These are phyloP conservation scores for Blastobotrys malaysiensis DNA, from an alignment of 1,139 yeast species.

Conservation along the genomic window DNA sequence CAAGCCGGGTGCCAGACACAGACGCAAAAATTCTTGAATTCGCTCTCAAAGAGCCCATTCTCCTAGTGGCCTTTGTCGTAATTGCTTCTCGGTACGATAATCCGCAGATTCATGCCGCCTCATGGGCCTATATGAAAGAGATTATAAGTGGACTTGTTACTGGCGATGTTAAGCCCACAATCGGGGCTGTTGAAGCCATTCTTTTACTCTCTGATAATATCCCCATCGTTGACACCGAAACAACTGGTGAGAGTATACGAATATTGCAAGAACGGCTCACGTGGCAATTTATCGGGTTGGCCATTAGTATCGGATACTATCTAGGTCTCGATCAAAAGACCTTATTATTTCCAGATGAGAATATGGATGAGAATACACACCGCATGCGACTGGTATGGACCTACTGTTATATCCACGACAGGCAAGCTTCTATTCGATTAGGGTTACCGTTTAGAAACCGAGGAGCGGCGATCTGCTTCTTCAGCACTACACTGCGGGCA, in stretches of 20 bases:
- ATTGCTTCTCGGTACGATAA: constrained; percentile 19
- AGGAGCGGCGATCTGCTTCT: constrained; percentile 25
- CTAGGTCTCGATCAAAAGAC: constrained; percentile 25
- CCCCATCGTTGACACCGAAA: constrained; percentile 16
- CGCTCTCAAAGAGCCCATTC: constrained; percentile 15
- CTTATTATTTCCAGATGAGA: constrained; percentile 16
- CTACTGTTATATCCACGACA: constrained; percentile 22
- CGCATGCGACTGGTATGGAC: constrained; percentile 24
- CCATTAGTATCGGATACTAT: constrained; percentile 20
- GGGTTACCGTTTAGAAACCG: constrained; percentile 26
- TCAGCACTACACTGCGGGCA: constrained; percentile 18
- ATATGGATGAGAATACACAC: constrained; percentile 17
- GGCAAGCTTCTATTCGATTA: constrained; percentile 22
- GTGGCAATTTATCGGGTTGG: constrained; percentile 27
- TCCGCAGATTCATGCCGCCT: constrained; percentile 13
- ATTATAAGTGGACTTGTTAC: constrained; percentile 14
- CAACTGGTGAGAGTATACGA: background rate
- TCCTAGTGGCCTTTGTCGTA: constrained; percentile 18
- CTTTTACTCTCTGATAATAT: constrained; percentile 21
- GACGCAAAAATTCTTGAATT: constrained; percentile 19
- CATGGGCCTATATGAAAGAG: constrained; percentile 19
- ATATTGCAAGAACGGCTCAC: constrained; percentile 16
- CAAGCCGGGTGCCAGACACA: constrained; percentile 14
- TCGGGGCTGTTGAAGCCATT: constrained; percentile 21
- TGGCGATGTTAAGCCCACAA: constrained; percentile 15